Evolutionary conservation across 257 asterid genomes (phyloP).

Genomic region (Fraxinus anomala): DNA sequence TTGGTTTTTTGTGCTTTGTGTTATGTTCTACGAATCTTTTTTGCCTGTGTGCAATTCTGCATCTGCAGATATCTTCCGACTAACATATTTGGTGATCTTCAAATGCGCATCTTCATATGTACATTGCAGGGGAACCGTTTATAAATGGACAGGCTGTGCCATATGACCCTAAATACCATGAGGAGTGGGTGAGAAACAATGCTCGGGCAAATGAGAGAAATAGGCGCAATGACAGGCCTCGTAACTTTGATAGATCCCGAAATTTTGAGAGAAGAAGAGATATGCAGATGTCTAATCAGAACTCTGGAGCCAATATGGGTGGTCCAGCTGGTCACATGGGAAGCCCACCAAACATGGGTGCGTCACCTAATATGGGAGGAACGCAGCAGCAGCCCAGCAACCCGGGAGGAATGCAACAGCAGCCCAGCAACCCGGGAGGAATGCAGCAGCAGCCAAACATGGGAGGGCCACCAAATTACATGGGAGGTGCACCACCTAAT

Average conservation of each 20-base stretch:
- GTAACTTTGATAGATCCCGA: slow-evolving; percentile 69
- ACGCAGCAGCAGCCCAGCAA: neutral
- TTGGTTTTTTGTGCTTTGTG: neutral
- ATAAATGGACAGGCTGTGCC: slow-evolving; percentile 97
- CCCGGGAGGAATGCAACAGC: slow-evolving; percentile 14
- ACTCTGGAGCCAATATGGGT: slow-evolving; percentile 34
- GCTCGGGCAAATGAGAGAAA: slow-evolving; percentile 81
- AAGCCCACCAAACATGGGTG: slow-evolving; percentile 34
- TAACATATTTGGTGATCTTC: neutral
- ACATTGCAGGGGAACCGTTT: slow-evolving; percentile 83
- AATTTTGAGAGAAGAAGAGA: slow-evolving; percentile 64
- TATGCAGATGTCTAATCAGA: slow-evolving; percentile 30
- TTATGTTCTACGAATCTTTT: neutral
- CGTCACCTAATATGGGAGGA: slow-evolving; percentile 23
- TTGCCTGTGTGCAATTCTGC: neutral
- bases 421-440: slow-evolving; percentile 15
- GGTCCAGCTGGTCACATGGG: slow-evolving; percentile 38
- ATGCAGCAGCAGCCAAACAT: neutral
- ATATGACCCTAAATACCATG: slow-evolving; percentile 88
- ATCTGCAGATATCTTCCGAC: neutral
- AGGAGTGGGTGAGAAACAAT: slow-evolving; percentile 94
- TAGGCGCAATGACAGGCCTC: slow-evolving; percentile 80
- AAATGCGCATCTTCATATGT: slow-evolving; percentile 1
- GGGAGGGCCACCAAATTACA: slow-evolving; percentile 21
- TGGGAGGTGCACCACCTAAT: neutral